phyloP scores from a whole-genome alignment of 371 early-diverging fungal species.

The Mucor lusitanicus region DNA sequence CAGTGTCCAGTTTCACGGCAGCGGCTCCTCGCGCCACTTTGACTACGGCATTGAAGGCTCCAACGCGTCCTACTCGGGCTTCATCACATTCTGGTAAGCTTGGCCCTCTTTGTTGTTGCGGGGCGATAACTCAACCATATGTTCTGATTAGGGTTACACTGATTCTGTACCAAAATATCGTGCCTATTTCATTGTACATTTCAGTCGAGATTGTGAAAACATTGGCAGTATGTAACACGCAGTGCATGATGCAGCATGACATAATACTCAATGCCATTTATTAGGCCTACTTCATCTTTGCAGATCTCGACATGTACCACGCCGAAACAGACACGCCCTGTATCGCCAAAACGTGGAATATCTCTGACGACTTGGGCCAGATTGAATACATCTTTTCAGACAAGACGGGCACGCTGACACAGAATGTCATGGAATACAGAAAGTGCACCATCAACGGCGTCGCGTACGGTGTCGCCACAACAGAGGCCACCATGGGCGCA shows the following conservation, averaged over 20 bases:
- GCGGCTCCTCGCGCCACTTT: conserved; percentile 34
- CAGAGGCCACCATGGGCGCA: conserved; percentile 37
- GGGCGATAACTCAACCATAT: neutral
- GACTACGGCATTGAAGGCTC: conserved; percentile 40
- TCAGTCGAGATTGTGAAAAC: conserved; percentile 93
- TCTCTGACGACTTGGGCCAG: conserved; percentile 87
- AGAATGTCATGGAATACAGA: conserved; percentile 80
- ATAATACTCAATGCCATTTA: neutral
- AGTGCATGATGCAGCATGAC: conserved; percentile 10
- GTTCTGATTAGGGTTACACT: conserved; percentile 56
- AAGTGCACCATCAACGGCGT: conserved; percentile 87
- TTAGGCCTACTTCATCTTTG: conserved; percentile 78
- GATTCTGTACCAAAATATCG: conserved; percentile 56
- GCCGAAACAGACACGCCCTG: conserved; percentile 77
- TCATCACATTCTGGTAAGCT: conserved; percentile 52
- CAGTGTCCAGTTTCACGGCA: conserved; percentile 52
- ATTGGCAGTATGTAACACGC: conserved; percentile 44
- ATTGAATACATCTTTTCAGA: conserved; percentile 98
- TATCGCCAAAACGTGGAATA: conserved; percentile 86
- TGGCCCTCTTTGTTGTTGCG: neutral
- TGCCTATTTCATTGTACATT: conserved; percentile 97
- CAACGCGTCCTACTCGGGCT: conserved; percentile 41
- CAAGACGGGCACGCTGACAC: conserved; percentile 86
- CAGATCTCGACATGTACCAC: conserved; percentile 88
- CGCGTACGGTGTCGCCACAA: conserved; percentile 68